Conservation (phyloP, 331 rosid genomes). For the Stylosanthes scabra region DNA sequence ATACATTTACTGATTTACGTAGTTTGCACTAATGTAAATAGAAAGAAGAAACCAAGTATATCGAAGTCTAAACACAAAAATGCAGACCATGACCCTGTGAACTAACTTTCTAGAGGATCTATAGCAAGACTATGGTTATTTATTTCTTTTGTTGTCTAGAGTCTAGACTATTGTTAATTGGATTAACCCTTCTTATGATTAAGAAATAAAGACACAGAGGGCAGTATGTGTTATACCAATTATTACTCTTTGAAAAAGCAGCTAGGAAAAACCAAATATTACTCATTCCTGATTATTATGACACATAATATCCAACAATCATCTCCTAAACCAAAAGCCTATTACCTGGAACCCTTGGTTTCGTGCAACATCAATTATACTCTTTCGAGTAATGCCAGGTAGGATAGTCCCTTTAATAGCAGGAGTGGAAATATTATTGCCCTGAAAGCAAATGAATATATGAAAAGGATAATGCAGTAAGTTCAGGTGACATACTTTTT, state of each 20-base stretch:
- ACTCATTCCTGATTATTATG: conserved; percentile 1
- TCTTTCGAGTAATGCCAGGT: conserved; percentile 97
- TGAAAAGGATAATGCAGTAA: conserved; percentile 13
- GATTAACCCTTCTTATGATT: conserved; percentile 9
- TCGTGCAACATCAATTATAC: conserved; percentile 92
- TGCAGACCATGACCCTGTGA: neutral
- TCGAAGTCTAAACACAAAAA: conserved; percentile 1
- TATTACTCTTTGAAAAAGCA: conserved; percentile 5
- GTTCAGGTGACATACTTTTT: conserved; percentile 20
- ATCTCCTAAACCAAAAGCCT: conserved; percentile 22
- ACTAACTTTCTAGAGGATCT: conserved; percentile 1
- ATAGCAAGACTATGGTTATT: conserved; percentile 7
- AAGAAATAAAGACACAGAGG: conserved; percentile 12
- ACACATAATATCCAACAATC: conserved; percentile 34
- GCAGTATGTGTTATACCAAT: conserved; percentile 3
- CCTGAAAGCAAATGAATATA: conserved; percentile 55
- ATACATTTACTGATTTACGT: neutral
- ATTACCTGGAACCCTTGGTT: conserved; percentile 92
- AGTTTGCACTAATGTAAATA: conserved; percentile 13
- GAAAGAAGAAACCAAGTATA: conserved; percentile 9
- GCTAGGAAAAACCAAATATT: conserved; percentile 7
- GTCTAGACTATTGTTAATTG: too few relatives aligned
- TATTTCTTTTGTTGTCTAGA: too few relatives aligned
- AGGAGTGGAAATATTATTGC: conserved; percentile 79
- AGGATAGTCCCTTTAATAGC: conserved; percentile 91